Evolutionary conservation across 495 filamentous ascomycete genomes (phyloP).

Genomic region (Daldinia bambusicola): DNA sequence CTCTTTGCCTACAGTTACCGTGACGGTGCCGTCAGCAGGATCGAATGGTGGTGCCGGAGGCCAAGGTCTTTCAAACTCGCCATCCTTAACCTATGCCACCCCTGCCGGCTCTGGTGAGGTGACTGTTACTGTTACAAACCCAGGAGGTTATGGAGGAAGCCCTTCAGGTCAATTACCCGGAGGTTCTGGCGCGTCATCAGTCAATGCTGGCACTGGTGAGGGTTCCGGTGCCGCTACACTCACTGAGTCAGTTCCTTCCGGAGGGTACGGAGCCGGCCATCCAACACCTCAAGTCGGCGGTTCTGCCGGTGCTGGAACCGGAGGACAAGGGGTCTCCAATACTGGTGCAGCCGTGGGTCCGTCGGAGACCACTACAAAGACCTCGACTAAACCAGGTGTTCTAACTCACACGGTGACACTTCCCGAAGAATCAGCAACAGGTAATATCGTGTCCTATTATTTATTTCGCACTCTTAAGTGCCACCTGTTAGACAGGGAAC

Average conservation of each 20-base stretch:
- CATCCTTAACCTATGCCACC: slow-evolving; percentile 1
- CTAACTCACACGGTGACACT: slow-evolving; percentile 38
- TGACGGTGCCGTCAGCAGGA: slow-evolving; percentile 28
- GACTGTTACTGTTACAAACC: slow-evolving; percentile 30
- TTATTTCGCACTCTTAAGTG: not conserved
- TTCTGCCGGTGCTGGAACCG: slow-evolving; percentile 8
- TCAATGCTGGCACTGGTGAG: slow-evolving; percentile 20
- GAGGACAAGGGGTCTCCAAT: slow-evolving; percentile 15
- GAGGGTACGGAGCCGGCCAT: slow-evolving; percentile 35
- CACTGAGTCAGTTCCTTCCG: slow-evolving; percentile 33
- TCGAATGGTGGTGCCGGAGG: slow-evolving; percentile 33
- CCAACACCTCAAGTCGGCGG: slow-evolving; percentile 31
- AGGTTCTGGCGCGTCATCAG: slow-evolving; percentile 24
- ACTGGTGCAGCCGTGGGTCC: not conserved
- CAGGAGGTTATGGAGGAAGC: slow-evolving; percentile 32
- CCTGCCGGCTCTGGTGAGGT: slow-evolving; percentile 16
- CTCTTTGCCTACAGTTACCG: slow-evolving; percentile 29
- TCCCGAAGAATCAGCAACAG: slow-evolving; percentile 17
- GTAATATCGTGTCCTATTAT: slow-evolving; percentile 14
- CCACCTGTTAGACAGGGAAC: not conserved
- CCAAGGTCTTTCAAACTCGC: slow-evolving; percentile 27
- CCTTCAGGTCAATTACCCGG: slow-evolving; percentile 15
- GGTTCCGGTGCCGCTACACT: slow-evolving; percentile 9
- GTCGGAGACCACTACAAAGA: slow-evolving; percentile 22
- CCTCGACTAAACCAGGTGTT: slow-evolving; percentile 19